These are phyloP conservation scores for Butyriboletus appendiculatus DNA, from an alignment of 1,284 basidiomycete genomes.

Conservation along the genomic window DNA sequence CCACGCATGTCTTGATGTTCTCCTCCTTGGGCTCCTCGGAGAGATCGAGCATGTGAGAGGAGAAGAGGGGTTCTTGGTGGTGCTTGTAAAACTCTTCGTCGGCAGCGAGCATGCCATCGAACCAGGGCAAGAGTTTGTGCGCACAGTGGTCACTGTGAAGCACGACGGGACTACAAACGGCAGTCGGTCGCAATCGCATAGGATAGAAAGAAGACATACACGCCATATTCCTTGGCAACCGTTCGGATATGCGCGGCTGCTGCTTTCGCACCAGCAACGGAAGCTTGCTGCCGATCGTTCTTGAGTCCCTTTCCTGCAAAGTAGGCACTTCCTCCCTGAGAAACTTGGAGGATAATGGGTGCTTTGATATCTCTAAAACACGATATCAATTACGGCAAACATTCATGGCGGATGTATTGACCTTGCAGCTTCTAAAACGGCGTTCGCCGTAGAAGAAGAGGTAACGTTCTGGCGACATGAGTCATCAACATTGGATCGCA, in stretches of 20 bases:
- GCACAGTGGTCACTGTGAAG: slow-evolving; percentile 99
- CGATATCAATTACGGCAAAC: slow-evolving; percentile 7
- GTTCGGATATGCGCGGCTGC: slow-evolving; percentile 93
- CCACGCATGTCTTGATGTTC: slow-evolving; percentile 92
- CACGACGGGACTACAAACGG: slow-evolving; percentile 78
- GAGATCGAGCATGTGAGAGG: slow-evolving; percentile 99
- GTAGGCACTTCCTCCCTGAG: slow-evolving; percentile 96
- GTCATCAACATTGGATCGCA: slow-evolving; percentile 3
- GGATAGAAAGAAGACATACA: slow-evolving; percentile 55
- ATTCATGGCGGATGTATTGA: slow-evolving; percentile 20
- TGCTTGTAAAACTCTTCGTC: slow-evolving; percentile 93
- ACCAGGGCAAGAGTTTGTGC: slow-evolving; percentile 98
- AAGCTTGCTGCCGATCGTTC: slow-evolving; percentile 97
- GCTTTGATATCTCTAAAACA: slow-evolving; percentile 79
- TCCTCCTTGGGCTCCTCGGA: slow-evolving; percentile 98
- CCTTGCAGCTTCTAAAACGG: slow-evolving; percentile 77
- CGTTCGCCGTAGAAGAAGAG: slow-evolving; percentile 76
- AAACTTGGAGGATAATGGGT: slow-evolving; percentile 97
- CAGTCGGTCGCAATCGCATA: neutral
- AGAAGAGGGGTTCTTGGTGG: slow-evolving; percentile 93
- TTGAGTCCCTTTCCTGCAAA: slow-evolving; percentile 96
- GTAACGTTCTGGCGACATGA: slow-evolving; percentile 55
- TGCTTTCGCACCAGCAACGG: slow-evolving; percentile 88
- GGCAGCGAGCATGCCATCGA: slow-evolving; percentile 98
- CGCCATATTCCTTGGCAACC: slow-evolving; percentile 87